phyloP scores from a whole-genome alignment of 306 rosid species.

The barrel medic (Medicago truncatula) region MtrunA17r5.0-ANR NC_053044.1:26354001-26354500 shows the following conservation, averaged over 20 bases:
- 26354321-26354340: too few species aligned
- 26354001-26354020: neutral
- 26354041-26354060: neutral
- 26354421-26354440: too few species aligned
- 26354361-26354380: too few species aligned
- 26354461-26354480: too few species aligned
- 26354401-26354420: too few species aligned
- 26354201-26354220: neutral
- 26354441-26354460: too few species aligned
- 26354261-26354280: neutral
- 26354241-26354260: neutral
- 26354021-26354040: neutral
- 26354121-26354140: neutral
- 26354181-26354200: neutral
- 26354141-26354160: neutral
- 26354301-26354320: too few species aligned
- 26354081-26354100: neutral
- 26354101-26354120: neutral
- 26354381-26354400: too few species aligned
- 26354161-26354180: neutral
- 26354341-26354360: too few species aligned
- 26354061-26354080: neutral
- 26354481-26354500: too few species aligned
- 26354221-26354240: neutral
- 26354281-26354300: neutral